Evolutionary conservation across 371 early-diverging fungal genomes (phyloP).

Genomic region (Mycotypha africana): DNA sequence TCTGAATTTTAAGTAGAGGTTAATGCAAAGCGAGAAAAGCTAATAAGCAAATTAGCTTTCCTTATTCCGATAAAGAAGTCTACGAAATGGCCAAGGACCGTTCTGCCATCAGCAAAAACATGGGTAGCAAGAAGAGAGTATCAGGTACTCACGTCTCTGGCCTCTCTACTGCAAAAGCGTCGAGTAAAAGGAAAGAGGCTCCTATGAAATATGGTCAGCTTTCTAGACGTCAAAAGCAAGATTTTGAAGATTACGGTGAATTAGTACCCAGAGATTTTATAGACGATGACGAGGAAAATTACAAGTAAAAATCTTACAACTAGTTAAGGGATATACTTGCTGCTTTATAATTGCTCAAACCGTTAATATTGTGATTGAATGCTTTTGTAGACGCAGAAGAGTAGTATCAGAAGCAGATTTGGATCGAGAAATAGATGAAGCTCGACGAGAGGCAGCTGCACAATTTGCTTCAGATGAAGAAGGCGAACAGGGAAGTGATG

Average conservation of each 20-base stretch:
- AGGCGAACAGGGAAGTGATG: constrained; percentile 26
- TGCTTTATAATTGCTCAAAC: no score
- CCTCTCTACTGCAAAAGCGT: constrained; percentile 17
- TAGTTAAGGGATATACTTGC: neutral
- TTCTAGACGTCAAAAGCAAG: constrained; percentile 47
- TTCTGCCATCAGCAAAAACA: constrained; percentile 26
- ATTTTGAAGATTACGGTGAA: constrained; percentile 67
- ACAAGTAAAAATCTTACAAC: constrained; percentile 8
- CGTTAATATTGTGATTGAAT: neutral
- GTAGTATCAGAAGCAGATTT: constrained; percentile 48
- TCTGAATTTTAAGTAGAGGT: no score
- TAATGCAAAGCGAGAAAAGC: no score
- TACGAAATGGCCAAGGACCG: constrained; percentile 16
- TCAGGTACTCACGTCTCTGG: constrained; percentile 27
- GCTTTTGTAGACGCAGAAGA: constrained; percentile 35
- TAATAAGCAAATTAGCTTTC: no score
- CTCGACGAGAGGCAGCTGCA: constrained; percentile 27
- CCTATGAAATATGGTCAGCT: constrained; percentile 44
- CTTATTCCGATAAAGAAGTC: no score
- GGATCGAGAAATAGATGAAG: constrained; percentile 43
- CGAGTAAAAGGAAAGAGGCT: constrained; percentile 18
- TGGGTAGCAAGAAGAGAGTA: constrained; percentile 15
- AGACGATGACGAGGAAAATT: constrained; percentile 18
- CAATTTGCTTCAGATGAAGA: constrained; percentile 26
- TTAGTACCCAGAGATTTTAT: constrained; percentile 59